Evolutionary conservation across 1,139 yeast genomes (phyloP), one percentile per base, ranked within the genome.

Genomic region (Yarrowia galli): DNA sequence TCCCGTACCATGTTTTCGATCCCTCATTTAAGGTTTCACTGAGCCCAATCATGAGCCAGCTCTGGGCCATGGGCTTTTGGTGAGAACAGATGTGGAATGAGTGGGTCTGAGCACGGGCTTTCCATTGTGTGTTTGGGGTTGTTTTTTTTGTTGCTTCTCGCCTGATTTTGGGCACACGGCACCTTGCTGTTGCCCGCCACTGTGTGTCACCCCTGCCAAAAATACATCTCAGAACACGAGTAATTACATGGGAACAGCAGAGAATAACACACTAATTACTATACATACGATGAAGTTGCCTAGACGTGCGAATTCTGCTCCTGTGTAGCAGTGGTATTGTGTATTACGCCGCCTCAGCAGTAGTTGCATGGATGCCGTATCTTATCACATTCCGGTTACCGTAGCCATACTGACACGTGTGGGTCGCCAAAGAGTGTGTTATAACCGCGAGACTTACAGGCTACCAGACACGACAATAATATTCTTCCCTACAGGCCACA

Each of bases 31-130:
- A 40, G 35, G 61, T 54, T 54, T 36, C 28, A n/a, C 16, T 18
- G 36, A 54, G 61, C 35, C 61, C 61, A 54, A 54, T 54, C 61
- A 54, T 25, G 46, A 40, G 46, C 61, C 46, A n/a, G 61, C 46
- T 54, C 46, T 54, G 23, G 36, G 38, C 61, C 61, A 54, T 54
- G 61, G 61, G 61, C 16, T 35, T 10, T 23, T 13, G 23, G 35
- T 36, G 45, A 53, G 45, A 38, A 38, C 20, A 36, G 25, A 20
- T 38, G 60, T 53, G 60, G 60, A 53, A 22, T 25, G 48, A 15
- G 35, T 3, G 15, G 25, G 6, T 3, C 32, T 7, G 23, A 15
- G 58, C 15, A 16, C 13, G 42, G 3, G 42, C 4, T 20, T 28
- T 28, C 32, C n/a, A n/a, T 28, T 22, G 28, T 20, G 56, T 36